phyloP scores from a whole-genome alignment of 257 asterid species.

The Przewalskia tangutica region DNA sequence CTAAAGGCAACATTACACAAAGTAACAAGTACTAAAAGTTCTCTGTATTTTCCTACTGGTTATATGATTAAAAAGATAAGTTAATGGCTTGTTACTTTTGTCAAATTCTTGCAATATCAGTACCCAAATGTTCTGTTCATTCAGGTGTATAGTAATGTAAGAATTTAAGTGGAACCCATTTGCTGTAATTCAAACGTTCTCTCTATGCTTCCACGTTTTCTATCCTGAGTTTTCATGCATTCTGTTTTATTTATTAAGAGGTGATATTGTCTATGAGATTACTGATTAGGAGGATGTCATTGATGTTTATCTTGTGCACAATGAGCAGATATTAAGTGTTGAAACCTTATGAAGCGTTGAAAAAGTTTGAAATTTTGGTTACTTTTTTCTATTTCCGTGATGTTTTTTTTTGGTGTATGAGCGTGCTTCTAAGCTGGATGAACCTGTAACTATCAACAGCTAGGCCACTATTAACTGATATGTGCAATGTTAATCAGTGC shows the following conservation, averaged over 20 bases:
- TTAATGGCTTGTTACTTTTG: background rate
- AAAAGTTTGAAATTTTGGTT: background rate
- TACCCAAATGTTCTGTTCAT: background rate
- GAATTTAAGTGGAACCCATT: background rate
- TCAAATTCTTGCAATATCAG: constrained; percentile 3
- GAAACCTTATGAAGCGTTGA: too few species aligned
- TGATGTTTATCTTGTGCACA: background rate
- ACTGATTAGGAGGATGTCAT: background rate
- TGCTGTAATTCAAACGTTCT: background rate
- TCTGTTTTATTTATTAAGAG: background rate
- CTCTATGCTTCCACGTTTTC: background rate
- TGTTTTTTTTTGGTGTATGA: background rate
- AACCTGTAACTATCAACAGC: background rate
- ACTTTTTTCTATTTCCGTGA: background rate
- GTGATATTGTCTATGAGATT: background rate
- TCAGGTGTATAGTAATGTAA: background rate
- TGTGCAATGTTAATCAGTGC: background rate
- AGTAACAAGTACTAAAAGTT: background rate
- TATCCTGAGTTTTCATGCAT: background rate
- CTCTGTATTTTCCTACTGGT: background rate
- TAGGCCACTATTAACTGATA: background rate
- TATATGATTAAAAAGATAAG: background rate
- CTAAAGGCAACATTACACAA: background rate
- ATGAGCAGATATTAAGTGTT: background rate
- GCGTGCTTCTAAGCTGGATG: background rate